Conservation (phyloP, 768 basidiomycete species). For the Sarcodon sp. region DNA sequence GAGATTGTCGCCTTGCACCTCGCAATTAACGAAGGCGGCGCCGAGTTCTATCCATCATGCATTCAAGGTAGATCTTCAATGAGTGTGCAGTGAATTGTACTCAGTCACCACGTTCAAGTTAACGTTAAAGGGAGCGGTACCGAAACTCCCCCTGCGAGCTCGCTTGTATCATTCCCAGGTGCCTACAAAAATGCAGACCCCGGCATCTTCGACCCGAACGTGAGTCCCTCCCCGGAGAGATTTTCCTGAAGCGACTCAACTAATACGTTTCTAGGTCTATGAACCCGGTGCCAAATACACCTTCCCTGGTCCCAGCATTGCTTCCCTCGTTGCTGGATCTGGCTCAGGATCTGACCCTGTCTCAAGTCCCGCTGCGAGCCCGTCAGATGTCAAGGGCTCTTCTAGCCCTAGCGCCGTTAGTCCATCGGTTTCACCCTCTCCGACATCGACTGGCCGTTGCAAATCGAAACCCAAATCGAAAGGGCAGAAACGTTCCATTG, state of each 20-base stretch:
- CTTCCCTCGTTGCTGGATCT: slow-evolving; percentile 5
- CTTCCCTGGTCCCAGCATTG: slow-evolving; percentile 13
- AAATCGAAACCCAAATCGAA: background rate
- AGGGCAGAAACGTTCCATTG: background rate
- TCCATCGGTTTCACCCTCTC: background rate
- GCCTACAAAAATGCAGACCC: slow-evolving; percentile 61
- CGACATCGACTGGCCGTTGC: background rate
- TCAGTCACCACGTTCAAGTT: slow-evolving; percentile 12
- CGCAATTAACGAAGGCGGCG: slow-evolving; percentile 28
- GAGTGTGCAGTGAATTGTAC: too few species aligned
- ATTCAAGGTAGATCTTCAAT: slow-evolving; percentile 15
- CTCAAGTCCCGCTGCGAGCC: background rate
- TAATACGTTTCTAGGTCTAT: background rate
- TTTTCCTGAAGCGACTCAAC: background rate
- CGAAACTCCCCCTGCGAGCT: slow-evolving; percentile 37
- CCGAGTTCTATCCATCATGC: slow-evolving; percentile 70
- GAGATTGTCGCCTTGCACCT: slow-evolving; percentile 23
- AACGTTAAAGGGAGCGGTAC: slow-evolving; percentile 39
- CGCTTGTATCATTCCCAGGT: slow-evolving; percentile 49
- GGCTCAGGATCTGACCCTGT: background rate
- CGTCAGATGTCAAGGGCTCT: background rate
- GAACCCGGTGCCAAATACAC: slow-evolving; percentile 7
- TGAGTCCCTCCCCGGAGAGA: slow-evolving; percentile 6
- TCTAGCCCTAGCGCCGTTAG: background rate
- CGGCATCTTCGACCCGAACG: slow-evolving; percentile 46